Evolutionary conservation across 495 filamentous ascomycete genomes (phyloP), one percentile per base, ranked within the genome.

Genomic region (Xylaria telfairii): DNA sequence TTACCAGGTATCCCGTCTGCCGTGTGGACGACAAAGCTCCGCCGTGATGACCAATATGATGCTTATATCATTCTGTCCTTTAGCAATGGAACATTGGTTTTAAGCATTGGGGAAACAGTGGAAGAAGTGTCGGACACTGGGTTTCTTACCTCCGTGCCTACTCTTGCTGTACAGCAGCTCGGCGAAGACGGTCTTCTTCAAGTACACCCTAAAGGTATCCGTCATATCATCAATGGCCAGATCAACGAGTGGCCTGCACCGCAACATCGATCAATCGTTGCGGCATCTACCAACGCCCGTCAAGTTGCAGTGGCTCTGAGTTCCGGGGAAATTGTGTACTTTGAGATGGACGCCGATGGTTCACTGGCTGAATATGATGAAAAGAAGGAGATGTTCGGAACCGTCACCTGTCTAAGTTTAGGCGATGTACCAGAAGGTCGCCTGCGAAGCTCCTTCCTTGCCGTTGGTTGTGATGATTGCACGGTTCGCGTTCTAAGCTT

Each of bases 231-330:
- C 4, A 90, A 91, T 73, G 89, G 92, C 37, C 89, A 91, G 34
- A 90, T 97, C 44, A 97, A 97, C 76, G 95, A 98, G 75, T 99
- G 96, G 96, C 90, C 92, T 32, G 90, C 93, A 2, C 96, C 96
- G 0, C 91, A 95, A 74, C 94, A 98, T 82, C 90, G 96, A 5
- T 94, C 94, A 1, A 97, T 99, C 72, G 93, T 97, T 46, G 94
- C 96, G n/a, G 95, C 94, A 39, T 91, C 96, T 5, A 94, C 96
- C 10, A 99, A 99, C 74, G 90, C 95, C 70, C 89, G 92, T 51
- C 96, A 99, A 80, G 93, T 98, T 28, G 94, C 94, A 0, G 90
- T 99, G 49, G 96, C 95, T 19, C 82, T 99, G 44, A 97, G 94
- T 75, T 97, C 94, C 17, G 93, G 94, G 13, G 96, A 99, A 78